Evolutionary conservation across 2,329 filamentous ascomycete species (phyloP).

Genomic region (Nemania bipapillata): DNA sequence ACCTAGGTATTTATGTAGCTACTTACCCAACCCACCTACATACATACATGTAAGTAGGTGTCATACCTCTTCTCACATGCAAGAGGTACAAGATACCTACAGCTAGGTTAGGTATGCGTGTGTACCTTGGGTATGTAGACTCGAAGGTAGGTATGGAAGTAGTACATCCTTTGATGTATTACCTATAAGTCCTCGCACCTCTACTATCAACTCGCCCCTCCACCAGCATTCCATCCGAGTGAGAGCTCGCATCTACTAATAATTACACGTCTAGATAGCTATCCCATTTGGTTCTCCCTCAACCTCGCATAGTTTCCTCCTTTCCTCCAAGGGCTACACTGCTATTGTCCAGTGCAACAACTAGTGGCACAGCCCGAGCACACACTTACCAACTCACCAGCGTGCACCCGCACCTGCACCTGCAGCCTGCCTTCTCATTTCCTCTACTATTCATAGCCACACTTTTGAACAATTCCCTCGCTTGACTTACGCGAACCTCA

Average conservation of each 20-base stretch:
- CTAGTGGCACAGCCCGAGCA: constrained; percentile 3
- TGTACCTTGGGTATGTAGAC: no score
- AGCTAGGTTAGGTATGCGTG: neutral
- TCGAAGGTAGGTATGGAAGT: no score
- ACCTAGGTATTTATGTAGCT: no score
- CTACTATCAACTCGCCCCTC: constrained; percentile 18
- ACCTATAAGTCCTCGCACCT: neutral
- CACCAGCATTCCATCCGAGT: constrained; percentile 31
- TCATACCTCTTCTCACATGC: no score
- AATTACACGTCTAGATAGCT: constrained; percentile 15
- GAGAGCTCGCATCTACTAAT: constrained; percentile 6
- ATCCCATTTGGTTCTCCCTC: constrained; percentile 19
- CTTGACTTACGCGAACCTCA: constrained; percentile 24
- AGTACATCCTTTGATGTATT: neutral
- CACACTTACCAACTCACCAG: constrained; percentile 6
- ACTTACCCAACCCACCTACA: no score
- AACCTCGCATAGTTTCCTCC: constrained; percentile 15
- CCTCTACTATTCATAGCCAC: constrained; percentile 21
- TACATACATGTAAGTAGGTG: no score
- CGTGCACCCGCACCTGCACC: no score
- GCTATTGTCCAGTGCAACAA: constrained; percentile 13
- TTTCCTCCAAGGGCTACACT: constrained; percentile 4
- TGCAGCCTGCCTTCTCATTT: neutral
- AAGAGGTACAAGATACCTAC: no score
- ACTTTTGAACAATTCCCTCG: constrained; percentile 14